phyloP scores from a whole-genome alignment of 768 basidiomycete species.

The Boletus bicolor region DNA sequence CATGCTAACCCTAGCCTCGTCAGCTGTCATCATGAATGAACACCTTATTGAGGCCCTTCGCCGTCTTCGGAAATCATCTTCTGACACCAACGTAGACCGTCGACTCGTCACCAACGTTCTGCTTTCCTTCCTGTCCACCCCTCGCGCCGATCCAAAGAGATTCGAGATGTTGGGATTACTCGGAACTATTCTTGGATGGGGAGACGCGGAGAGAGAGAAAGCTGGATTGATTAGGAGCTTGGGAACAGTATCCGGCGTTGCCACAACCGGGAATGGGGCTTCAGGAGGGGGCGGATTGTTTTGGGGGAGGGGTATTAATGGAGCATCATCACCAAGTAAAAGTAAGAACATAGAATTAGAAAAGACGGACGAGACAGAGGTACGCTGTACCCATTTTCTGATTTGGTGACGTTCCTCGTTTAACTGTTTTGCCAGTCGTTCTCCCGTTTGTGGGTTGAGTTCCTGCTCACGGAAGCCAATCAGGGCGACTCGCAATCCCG shows the following conservation, averaged over 20 bases:
- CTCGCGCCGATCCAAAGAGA: slow-evolving; percentile 88
- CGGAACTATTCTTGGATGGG: slow-evolving; percentile 88
- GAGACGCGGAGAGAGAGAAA: slow-evolving; percentile 84
- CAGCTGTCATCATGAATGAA: slow-evolving; percentile 96
- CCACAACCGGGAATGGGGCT: slow-evolving; percentile 18
- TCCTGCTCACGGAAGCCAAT: slow-evolving; percentile 86
- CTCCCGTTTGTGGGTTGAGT: slow-evolving; percentile 97
- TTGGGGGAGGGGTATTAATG: slow-evolving; percentile 23
- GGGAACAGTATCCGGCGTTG: slow-evolving; percentile 52
- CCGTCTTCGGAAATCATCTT: slow-evolving; percentile 79
- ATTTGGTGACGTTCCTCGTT: not conserved
- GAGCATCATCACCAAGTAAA: slow-evolving; percentile 28
- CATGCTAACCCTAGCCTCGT: not conserved
- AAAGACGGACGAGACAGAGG: slow-evolving; percentile 84
- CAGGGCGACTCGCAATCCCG: slow-evolving; percentile 34
- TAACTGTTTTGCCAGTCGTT: slow-evolving; percentile 64
- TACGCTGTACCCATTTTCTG: slow-evolving; percentile 29
- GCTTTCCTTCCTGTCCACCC: slow-evolving; percentile 84
- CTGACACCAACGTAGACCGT: slow-evolving; percentile 86
- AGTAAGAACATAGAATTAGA: slow-evolving; percentile 55
- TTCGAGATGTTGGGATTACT: slow-evolving; percentile 95
- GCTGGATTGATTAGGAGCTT: slow-evolving; percentile 52
- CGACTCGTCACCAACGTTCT: slow-evolving; percentile 94
- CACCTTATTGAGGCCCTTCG: slow-evolving; percentile 98
- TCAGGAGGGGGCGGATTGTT: slow-evolving; percentile 21